phyloP scores from a whole-genome alignment of 2,329 filamentous ascomycete genomes.

The Clonostachys solani region DNA sequence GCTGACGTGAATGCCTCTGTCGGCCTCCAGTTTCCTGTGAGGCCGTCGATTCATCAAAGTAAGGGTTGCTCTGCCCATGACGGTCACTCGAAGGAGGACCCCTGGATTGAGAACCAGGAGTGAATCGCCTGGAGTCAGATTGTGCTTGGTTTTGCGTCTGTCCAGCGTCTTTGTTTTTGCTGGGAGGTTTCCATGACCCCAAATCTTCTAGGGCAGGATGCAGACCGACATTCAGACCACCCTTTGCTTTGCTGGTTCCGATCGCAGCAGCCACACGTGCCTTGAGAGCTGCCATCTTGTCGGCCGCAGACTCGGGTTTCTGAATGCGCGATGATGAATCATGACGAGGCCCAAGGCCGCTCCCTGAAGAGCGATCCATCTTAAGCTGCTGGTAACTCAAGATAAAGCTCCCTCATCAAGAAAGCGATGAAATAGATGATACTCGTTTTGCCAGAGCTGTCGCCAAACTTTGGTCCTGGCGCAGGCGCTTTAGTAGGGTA shows the following conservation, averaged over 20 bases:
- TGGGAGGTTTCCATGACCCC: constrained; percentile 37
- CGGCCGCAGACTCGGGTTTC: constrained; percentile 52
- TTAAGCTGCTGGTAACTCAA: not conserved
- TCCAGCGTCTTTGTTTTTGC: constrained; percentile 25
- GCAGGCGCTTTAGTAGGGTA: too few species aligned
- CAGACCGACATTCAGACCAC: constrained; percentile 70
- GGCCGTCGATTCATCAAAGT: constrained; percentile 70
- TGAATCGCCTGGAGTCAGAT: not conserved
- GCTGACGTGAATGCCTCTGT: constrained; percentile 65
- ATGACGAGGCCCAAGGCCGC: constrained; percentile 51
- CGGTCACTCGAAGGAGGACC: not conserved
- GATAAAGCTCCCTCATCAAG: too few species aligned
- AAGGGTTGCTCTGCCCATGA: constrained; percentile 57
- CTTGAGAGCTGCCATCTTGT: constrained; percentile 72
- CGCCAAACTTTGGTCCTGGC: too few species aligned
- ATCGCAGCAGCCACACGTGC: constrained; percentile 76
- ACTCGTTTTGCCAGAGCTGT: too few species aligned
- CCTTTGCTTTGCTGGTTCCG: constrained; percentile 51
- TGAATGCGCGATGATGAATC: constrained; percentile 50
- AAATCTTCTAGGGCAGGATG: constrained; percentile 69
- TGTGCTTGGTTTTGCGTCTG: not conserved
- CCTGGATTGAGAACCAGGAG: not conserved
- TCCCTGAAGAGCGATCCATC: constrained; percentile 50
- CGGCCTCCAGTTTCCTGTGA: constrained; percentile 53
- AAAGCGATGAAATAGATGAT: too few species aligned